These are phyloP conservation scores for Wallemia mellicola DNA, from an alignment of 1,284 basidiomycete species.

Conservation along the genomic window DNA sequence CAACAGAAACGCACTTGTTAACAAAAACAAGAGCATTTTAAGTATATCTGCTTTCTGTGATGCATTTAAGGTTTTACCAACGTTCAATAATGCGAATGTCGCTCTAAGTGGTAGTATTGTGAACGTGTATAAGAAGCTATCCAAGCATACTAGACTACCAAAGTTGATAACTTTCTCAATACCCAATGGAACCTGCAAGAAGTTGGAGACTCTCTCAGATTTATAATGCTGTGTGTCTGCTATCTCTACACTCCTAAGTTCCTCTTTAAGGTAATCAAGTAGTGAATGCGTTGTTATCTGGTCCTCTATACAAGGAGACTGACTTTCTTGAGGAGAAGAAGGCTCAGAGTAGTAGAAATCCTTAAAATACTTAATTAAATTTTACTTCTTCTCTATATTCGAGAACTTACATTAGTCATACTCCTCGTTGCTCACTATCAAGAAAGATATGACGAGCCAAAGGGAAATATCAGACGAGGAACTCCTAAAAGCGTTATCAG, in stretches of 20 bases:
- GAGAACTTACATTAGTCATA: neutral
- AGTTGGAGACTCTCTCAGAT: constrained; percentile 95
- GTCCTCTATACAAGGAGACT: neutral
- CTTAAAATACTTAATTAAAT: neutral
- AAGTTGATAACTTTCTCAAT: constrained; percentile 85
- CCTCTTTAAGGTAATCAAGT: constrained; percentile 72
- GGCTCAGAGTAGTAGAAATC: neutral
- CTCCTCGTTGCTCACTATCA: neutral
- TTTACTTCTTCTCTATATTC: neutral
- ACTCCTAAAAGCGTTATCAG: neutral
- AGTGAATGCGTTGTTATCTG: constrained; percentile 24
- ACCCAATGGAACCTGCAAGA: constrained; percentile 67
- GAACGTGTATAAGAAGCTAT: constrained; percentile 93
- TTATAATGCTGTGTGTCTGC: constrained; percentile 81
- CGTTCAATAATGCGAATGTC: constrained; percentile 10
- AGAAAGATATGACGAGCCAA: no score
- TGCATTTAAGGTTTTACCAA: constrained; percentile 24
- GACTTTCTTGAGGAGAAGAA: neutral
- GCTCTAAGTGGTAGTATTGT: constrained; percentile 78
- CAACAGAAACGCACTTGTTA: constrained; percentile 43
- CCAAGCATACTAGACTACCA: constrained; percentile 75
- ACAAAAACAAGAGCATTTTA: constrained; percentile 40
- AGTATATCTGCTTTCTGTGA: constrained; percentile 78
- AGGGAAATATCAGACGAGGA: neutral
- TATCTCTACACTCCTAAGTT: constrained; percentile 19